A percentile compares a stretch with the other conserved stretches of the same genome.
Evolutionary conservation across 257 asterid species (phyloP).

Genomic region (Avicennia marina): DNA sequence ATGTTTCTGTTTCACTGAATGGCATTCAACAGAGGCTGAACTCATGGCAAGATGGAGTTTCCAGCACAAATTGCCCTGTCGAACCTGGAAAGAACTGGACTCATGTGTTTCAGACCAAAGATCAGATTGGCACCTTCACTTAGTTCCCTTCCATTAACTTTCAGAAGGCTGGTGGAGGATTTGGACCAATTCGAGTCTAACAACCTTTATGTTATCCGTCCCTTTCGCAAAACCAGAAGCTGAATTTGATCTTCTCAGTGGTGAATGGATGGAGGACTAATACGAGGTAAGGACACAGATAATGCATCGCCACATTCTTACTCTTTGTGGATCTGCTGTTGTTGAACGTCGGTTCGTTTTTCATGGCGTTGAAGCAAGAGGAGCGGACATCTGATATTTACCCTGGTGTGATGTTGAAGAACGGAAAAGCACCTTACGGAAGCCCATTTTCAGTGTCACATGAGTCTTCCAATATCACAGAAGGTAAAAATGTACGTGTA

Average conservation of each 20-base stretch:
- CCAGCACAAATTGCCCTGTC: constrained; percentile 66
- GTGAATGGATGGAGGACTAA: constrained; percentile 38
- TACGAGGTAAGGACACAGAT: constrained; percentile 27
- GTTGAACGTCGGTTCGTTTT: not conserved
- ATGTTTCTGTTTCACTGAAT: constrained; percentile 32
- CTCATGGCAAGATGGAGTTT: constrained; percentile 80
- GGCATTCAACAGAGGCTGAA: constrained; percentile 68
- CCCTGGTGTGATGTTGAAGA: constrained; percentile 31
- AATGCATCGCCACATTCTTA: too few relatives aligned
- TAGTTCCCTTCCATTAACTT: constrained; percentile 53
- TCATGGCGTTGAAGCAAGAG: constrained; percentile 9
- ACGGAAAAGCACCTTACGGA: constrained; percentile 33
- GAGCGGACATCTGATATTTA: not conserved
- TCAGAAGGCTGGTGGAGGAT: constrained; percentile 65
- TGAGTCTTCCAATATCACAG: constrained; percentile 27
- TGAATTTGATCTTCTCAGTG: constrained; percentile 60
- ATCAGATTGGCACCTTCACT: constrained; percentile 57
- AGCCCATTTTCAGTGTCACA: constrained; percentile 11
- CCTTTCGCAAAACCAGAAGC: constrained; percentile 58
- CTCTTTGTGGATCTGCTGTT: not conserved
- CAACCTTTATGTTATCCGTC: constrained; percentile 43
- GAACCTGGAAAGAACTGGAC: constrained; percentile 62
- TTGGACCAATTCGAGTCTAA: constrained; percentile 60
- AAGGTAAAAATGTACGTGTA: constrained; percentile 24
- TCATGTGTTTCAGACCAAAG: constrained; percentile 45